Conservation (phyloP, 495 filamentous ascomycete genomes). For the Rhypophila decipiens region DNA sequence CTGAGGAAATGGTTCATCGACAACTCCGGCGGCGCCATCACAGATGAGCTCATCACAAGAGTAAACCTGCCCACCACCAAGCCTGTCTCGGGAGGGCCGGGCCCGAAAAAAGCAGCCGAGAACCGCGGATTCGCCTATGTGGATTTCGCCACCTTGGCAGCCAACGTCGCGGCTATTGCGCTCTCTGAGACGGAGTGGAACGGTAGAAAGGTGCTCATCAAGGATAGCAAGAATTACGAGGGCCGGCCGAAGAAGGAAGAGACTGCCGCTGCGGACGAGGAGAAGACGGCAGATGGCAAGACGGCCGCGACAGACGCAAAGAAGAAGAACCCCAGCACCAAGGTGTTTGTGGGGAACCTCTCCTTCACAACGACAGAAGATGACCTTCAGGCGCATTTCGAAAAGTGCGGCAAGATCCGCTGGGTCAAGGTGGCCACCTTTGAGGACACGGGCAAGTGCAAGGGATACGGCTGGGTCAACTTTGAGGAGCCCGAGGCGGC, state of each 20-base stretch:
- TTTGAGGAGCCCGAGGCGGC: constrained; percentile 75
- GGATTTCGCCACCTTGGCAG: constrained; percentile 68
- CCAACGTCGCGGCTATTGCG: constrained; percentile 63
- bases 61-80: constrained; percentile 66
- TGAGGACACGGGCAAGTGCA: constrained; percentile 95
- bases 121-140: constrained; percentile 94
- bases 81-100: constrained; percentile 12
- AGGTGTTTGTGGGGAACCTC: constrained; percentile 90
- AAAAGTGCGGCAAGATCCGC: constrained; percentile 69
- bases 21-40: constrained; percentile 55
- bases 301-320: constrained; percentile 3
- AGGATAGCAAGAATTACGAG: constrained; percentile 79
- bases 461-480: constrained; percentile 91
- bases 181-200: constrained; percentile 71
- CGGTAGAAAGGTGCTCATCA: constrained; percentile 81
- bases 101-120: constrained; percentile 27
- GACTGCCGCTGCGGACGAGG: constrained; percentile 14
- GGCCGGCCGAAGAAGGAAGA: constrained; percentile 56
- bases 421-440: constrained; percentile 88
- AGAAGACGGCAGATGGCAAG: constrained; percentile 20
- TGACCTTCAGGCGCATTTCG: constrained; percentile 69
- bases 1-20: constrained; percentile 71
- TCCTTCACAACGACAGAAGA: constrained; percentile 80
- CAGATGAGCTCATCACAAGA: constrained; percentile 66
- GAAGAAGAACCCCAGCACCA: constrained; percentile 57